These are phyloP conservation scores for Eucalyptus urophylla DNA, from an alignment of 345 rosid genomes.

Conservation along the genomic window DNA sequence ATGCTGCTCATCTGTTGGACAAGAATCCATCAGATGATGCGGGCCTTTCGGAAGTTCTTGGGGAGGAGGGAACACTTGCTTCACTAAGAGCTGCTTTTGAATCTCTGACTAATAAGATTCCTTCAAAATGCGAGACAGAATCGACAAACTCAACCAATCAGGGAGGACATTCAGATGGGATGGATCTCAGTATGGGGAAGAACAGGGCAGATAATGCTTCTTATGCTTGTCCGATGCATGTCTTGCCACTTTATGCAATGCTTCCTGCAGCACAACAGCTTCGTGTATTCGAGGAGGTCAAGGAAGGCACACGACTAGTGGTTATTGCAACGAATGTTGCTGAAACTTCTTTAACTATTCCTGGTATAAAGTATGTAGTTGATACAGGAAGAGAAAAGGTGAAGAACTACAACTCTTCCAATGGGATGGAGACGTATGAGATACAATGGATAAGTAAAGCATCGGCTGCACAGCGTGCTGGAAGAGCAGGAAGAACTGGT, in stretches of 20 bases:
- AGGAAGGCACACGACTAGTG: constrained; percentile 78
- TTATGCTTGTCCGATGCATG: constrained; percentile 21
- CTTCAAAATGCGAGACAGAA: neutral
- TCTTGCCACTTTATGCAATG: constrained; percentile 90
- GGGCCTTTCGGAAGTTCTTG: constrained; percentile 7
- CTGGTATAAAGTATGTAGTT: constrained; percentile 89
- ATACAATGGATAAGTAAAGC: constrained; percentile 90
- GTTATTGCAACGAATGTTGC: constrained; percentile 96
- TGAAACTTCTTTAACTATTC: constrained; percentile 90
- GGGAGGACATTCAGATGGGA: constrained; percentile 8
- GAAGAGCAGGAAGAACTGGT: constrained; percentile 96
- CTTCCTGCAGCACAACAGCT: constrained; percentile 85
- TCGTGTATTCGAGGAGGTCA: constrained; percentile 58
- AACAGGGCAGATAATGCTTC: constrained; percentile 8
- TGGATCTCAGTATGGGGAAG: neutral
- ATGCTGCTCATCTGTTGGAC: constrained; percentile 8
- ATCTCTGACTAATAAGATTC: constrained; percentile 32
- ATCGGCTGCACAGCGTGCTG: constrained; percentile 90
- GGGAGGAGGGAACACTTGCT: constrained; percentile 31
- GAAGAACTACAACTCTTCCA: constrained; percentile 57
- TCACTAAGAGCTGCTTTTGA: constrained; percentile 74
- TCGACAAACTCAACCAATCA: neutral
- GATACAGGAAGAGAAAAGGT: constrained; percentile 91
- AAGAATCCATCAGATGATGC: constrained; percentile 9
- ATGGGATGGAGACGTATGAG: constrained; percentile 70